Base-by-base conservation (phyloP, 129 eudicot genomes). In the Daucus carota region DNA sequence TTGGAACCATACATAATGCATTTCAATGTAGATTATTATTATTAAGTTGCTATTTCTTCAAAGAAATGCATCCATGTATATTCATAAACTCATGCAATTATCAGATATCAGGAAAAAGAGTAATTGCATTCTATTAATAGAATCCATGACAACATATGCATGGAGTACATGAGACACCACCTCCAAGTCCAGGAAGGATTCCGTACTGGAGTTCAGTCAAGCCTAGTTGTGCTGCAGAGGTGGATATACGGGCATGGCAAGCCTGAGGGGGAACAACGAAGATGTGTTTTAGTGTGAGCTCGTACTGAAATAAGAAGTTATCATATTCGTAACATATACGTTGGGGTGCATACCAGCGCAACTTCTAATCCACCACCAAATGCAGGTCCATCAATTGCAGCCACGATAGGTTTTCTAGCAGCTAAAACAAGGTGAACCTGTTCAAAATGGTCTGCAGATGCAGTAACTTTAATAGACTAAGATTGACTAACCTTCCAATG, bases 311-410 rank as follows among this genome's bases (percentile, higher is more conserved):
- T 6, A 46, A 38, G 38, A 62, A 28, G 29, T 47, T 14, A 2
- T 45, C 34, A 67, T 41, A 76, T 18, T 60, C 18, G 17, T 73
- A 43, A 8, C 9, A 71, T 57, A 46, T 32, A 11, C 80, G 66
- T 38, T 44, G 60, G 0, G 10, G 43, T 57, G 62, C 85, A 29
- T 83, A 90, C 96, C 84, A 90, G 76, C 44, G 90, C 96, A 70
- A 90, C 70, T 78, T 90, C 96, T 45, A 90, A 78, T 73, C 90
- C 96, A 68, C 92, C 96, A 76, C 92, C 96, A 48, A 87, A 78
- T 28, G 92, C 92, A 70, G 76, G 82, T 52, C 96, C 92, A 50
- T 87, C 88, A 76, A 90, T 87, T 47, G 96, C 96, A 77, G 96
- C 96, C 52, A 87, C 90, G 22, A 81, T 14, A 71, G 96, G 96